A percentile compares a stretch with the other conserved stretches of the same genome.
Evolutionary conservation across 106 monocot species (phyloP).

Genomic region (Phalaenopsis equestris): DNA sequence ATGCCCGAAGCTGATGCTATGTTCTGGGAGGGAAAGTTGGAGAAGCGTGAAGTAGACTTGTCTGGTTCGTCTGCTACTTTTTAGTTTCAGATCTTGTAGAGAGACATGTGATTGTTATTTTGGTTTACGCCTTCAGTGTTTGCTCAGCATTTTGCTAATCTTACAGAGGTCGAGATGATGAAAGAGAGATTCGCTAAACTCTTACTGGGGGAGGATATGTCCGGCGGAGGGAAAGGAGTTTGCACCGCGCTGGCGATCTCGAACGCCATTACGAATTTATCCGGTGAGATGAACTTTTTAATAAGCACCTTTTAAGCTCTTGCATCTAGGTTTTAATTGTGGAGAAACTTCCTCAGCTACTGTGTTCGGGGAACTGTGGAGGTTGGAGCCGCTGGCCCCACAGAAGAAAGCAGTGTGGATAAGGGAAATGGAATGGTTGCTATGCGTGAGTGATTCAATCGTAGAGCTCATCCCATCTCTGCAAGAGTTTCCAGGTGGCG

Average conservation of each 20-base stretch:
- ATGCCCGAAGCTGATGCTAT: slow-evolving; percentile 14
- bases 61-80: slow-evolving; percentile 27
- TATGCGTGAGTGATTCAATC: slow-evolving; percentile 79
- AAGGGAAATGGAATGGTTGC: slow-evolving; percentile 91
- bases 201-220: slow-evolving; percentile 94
- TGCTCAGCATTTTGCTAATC: neutral
- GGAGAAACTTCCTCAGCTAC: slow-evolving; percentile 42
- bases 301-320: neutral
- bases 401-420: slow-evolving; percentile 92
- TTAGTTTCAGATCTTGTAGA: neutral
- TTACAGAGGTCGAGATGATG: slow-evolving; percentile 93
- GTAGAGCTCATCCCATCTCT: slow-evolving; percentile 83
- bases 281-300: slow-evolving; percentile 32
- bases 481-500: slow-evolving; percentile 87
- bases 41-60: slow-evolving; percentile 34
- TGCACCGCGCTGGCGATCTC: slow-evolving; percentile 95
- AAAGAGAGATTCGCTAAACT: slow-evolving; percentile 94
- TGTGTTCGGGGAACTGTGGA: slow-evolving; percentile 89
- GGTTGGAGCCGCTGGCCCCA: slow-evolving; percentile 70
- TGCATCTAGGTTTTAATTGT: neutral
- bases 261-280: slow-evolving; percentile 97
- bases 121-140: neutral
- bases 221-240: slow-evolving; percentile 89
- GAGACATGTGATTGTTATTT: neutral
- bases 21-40: slow-evolving; percentile 47